These are phyloP conservation scores for Letharia lupina DNA, from an alignment of 495 filamentous ascomycete species.

Conservation along the genomic window DNA sequence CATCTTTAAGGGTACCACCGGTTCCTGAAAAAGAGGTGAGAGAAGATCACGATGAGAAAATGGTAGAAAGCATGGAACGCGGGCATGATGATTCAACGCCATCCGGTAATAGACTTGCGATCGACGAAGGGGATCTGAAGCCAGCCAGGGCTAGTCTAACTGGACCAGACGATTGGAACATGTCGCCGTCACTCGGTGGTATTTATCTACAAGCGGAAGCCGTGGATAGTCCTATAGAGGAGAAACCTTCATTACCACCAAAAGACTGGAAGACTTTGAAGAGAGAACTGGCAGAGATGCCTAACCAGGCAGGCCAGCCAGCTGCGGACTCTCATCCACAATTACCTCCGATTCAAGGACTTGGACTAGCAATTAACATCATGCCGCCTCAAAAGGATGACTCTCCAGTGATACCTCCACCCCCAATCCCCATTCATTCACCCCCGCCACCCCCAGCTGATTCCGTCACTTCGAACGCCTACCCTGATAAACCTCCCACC, in stretches of 20 bases:
- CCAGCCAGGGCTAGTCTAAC: conserved; percentile 38
- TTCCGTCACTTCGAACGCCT: conserved; percentile 31
- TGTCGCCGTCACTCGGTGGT: conserved; percentile 49
- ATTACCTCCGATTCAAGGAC: conserved; percentile 30
- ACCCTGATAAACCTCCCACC: conserved; percentile 22
- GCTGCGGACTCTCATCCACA: conserved; percentile 21
- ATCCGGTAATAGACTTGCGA: conserved; percentile 14
- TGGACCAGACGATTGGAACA: conserved; percentile 45
- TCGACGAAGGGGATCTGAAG: conserved; percentile 21
- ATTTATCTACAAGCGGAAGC: conserved; percentile 39
- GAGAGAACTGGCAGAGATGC: conserved; percentile 5
- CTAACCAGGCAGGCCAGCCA: conserved; percentile 4
- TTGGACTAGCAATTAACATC: conserved; percentile 34
- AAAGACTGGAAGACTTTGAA: conserved; percentile 24
- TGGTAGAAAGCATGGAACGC: conserved; percentile 15
- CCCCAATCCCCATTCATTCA: conserved; percentile 33
- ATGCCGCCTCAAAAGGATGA: conserved; percentile 28
- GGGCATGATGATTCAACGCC: conserved; percentile 10
- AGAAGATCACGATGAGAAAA: conserved; percentile 22
- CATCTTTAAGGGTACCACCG: conserved; percentile 14
- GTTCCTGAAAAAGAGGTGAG: conserved; percentile 20
- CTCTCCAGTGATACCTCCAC: conserved; percentile 29
- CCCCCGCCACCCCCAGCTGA: conserved; percentile 31
- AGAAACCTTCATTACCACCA: conserved; percentile 24
- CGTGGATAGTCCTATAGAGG: conserved; percentile 34